Conservation (phyloP, 2,329 filamentous ascomycete species). For the Curvularia eragrostidis region DNA sequence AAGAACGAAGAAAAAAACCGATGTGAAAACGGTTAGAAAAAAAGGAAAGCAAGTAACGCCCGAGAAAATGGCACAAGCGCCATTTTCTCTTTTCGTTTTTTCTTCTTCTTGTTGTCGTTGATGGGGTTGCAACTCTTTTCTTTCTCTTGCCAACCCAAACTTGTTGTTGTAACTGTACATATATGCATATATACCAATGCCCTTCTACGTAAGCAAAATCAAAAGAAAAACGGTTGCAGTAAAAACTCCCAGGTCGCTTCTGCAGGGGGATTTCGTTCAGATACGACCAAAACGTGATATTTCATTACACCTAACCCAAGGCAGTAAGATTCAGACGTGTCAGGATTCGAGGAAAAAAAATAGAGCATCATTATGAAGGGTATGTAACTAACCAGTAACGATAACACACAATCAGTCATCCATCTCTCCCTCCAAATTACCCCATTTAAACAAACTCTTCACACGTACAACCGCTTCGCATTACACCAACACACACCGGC, state of each 20-base stretch:
- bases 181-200: not conserved
- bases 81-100: not conserved
- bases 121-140: no score
- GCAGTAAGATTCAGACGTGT: no score
- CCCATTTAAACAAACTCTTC: not conserved
- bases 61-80: not conserved
- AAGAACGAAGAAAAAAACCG: no score
- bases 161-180: not conserved
- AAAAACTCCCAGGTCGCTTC: no score
- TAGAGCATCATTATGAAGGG: not conserved
- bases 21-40: no score
- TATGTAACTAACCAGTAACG: not conserved
- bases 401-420: not conserved
- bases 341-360: not conserved
- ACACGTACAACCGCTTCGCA: no score
- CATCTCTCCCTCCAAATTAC: not conserved
- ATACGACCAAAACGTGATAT: no score
- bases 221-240: not conserved
- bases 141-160: no score
- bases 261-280: no score
- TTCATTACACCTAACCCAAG: not conserved
- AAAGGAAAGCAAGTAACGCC: not conserved
- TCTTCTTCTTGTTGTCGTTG: not conserved
- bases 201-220: not conserved
- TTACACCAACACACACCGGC: conserved; percentile 15